phyloP scores from a whole-genome alignment of 495 filamentous ascomycete species.

The Penicillium turbatum region DNA sequence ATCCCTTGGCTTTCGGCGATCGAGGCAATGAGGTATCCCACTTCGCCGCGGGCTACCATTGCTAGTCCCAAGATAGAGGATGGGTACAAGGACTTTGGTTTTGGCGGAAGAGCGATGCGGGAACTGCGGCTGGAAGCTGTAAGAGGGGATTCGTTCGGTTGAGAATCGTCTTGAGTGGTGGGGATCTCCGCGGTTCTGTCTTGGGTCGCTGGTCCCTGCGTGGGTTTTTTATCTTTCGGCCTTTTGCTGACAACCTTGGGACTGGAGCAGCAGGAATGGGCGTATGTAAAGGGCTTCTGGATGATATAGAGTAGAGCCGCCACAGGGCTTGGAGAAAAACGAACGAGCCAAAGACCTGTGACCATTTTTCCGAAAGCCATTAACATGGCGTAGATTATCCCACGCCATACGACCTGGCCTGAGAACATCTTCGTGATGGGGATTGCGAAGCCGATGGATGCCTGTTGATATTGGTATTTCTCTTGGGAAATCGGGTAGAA shows the following conservation, averaged over 20 bases:
- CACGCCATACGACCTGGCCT: constrained; percentile 62
- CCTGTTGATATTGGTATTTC: constrained; percentile 28
- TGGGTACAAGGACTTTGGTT: constrained; percentile 56
- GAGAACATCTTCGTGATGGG: constrained; percentile 68
- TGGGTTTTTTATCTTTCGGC: background rate
- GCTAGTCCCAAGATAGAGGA: constrained; percentile 54
- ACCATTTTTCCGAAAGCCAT: constrained; percentile 64
- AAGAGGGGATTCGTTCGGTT: background rate
- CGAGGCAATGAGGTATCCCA: constrained; percentile 73
- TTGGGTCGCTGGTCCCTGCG: no score
- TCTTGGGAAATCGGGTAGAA: background rate
- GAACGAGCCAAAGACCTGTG: constrained; percentile 62
- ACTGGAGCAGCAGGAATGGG: constrained; percentile 6
- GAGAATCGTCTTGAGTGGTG: background rate
- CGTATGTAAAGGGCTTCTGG: constrained; percentile 7
- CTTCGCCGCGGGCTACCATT: constrained; percentile 76
- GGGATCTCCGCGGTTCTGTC: background rate
- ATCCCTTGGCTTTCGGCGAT: constrained; percentile 57
- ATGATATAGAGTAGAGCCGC: constrained; percentile 5
- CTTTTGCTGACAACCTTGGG: background rate
- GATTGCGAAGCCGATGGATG: constrained; percentile 76
- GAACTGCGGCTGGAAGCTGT: background rate
- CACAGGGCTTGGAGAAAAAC: constrained; percentile 28
- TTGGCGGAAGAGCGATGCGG: constrained; percentile 20
- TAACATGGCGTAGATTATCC: constrained; percentile 63